A percentile compares a stretch with the other conserved stretches of the same genome.
These are phyloP conservation scores for Dioscorea zingiberensis DNA, from an alignment of 106 monocot species.

Conservation along the genomic window DNA sequence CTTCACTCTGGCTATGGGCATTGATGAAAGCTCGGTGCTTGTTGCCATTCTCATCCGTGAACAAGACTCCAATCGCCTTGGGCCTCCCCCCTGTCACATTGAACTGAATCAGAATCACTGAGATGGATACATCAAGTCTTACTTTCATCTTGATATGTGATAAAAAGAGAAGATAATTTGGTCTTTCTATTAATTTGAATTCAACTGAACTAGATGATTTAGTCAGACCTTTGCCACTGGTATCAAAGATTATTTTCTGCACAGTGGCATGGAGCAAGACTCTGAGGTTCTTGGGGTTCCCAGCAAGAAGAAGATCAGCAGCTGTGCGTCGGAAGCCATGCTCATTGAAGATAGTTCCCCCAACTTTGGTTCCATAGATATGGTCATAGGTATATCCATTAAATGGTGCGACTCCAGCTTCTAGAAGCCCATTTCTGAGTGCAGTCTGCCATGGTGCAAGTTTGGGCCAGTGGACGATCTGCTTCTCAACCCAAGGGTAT, in stretches of 20 bases:
- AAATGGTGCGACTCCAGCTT: conserved; percentile 58
- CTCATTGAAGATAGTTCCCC: conserved; percentile 55
- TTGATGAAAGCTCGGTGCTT: conserved; percentile 37
- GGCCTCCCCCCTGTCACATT: conserved; percentile 25
- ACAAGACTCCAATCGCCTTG: conserved; percentile 46
- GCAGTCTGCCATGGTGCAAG: conserved; percentile 67
- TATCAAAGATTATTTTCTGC: conserved; percentile 38
- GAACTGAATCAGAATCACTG: neutral
- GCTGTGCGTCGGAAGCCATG: conserved; percentile 53
- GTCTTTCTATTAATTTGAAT: too few species aligned
- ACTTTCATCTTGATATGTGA: neutral
- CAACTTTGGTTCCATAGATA: conserved; percentile 60
- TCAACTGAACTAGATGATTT: neutral
- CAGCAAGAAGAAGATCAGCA: conserved; percentile 50
- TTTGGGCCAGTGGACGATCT: conserved; percentile 44
- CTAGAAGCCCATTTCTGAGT: conserved; percentile 53
- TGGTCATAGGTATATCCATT: conserved; percentile 79
- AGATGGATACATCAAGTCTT: neutral
- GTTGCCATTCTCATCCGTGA: conserved; percentile 47
- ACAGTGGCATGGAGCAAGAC: conserved; percentile 60
- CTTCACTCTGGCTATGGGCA: conserved; percentile 26
- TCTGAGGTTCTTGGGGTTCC: conserved; percentile 31
- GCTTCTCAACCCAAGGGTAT: conserved; percentile 47
- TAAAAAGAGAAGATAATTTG: neutral
- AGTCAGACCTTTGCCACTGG: conserved; percentile 7